Base-by-base conservation (phyloP, 768 basidiomycete genomes). In the Austroboletus eburneus region DNA sequence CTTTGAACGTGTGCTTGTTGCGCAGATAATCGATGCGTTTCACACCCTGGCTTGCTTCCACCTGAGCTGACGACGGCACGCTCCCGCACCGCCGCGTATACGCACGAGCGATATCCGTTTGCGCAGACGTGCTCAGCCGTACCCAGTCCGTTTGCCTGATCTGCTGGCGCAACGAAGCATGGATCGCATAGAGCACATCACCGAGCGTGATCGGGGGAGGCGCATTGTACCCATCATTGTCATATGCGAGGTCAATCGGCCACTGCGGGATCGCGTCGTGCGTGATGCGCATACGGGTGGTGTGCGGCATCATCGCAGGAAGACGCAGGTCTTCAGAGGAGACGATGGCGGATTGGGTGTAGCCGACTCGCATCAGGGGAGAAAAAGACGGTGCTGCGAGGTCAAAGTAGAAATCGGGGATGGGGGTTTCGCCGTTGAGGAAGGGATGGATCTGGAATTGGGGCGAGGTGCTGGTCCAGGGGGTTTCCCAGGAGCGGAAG, bases 201-300 rank as follows among this genome's bases (percentile, higher is more conserved):
- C 73, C 71, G 3, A 85, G 64, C 3, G 73, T 75, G 55, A 86
- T 79, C 3, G 75, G 73, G 2, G 70, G 70, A 18, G 56, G 45
- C 39, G 61, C 47, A 47, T 60, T 27, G 42, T 58, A 64, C 36
- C 25, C 65, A 50, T 62, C 57, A 29, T 60, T 49, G 10, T 67
- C 64, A 53, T 69, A 72, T 37, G 72, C 66, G 41, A 86, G 61
- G 47, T 77, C 72, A 43, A 85, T 71, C 13, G 80, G 77, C 83
- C 83, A 86, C n/a, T 74, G 56, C 0, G 80, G 78, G 40, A 83
- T 69, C 14, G 57, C 51, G 42, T 85, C 80, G 56, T 76, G 79
- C 1, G 72, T 57, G 56, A 87, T 79, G n/a, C 74, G 72, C 54
- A 86, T 72, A 29, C 67, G 71, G 9, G 71, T 73, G 40, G 79